Base-by-base conservation (phyloP, 495 filamentous ascomycete species). In the Aspergillus cavernicola region DNA sequence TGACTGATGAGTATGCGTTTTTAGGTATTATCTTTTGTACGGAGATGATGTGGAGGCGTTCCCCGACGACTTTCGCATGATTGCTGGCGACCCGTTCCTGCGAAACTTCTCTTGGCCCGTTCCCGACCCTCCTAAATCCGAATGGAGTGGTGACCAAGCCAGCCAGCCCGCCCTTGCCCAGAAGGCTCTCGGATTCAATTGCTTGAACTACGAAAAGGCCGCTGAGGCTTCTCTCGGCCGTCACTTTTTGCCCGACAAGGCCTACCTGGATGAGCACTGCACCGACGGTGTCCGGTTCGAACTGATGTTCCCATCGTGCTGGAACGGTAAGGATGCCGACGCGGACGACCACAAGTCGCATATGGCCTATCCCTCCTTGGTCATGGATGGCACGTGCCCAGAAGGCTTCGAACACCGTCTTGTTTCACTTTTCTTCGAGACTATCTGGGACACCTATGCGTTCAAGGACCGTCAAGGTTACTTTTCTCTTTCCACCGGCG, bases 171-270 rank as follows among this genome's bases (percentile, higher is more conserved):
- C 85, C 26, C 76, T 95, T 19, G 69, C 67, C n/a, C 87, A 93
- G 73, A 86, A 90, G 46, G 90, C 92, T 8, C 51, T 96, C 24
- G 92, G 92, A 2, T 96, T 92, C 77, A 96, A 96, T 73, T 97
- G 92, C 67, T 68, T 97, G 43, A 80, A 96, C 78, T 95, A 95
- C 61, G 49, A 60, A 18, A 31, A 47, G 0, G 55, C 65, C 0
- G 60, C 84, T 16, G 90, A 96, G 63, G 74, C 77, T 0, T 84
- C 89, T 13, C 72, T 96, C n/a, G 84, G 78, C 45, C 87, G 92
- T 38, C 89, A 93, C 64, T 84, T 79, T 60, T 39, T 97, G 59
- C 92, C 92, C 0, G 80, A 86, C 50, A 93, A 96, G 77, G 67
- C 67, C 1, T 93, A 76, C 57, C 74, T 95, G 24, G 89, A 95